Evolutionary conservation across 176 grass and related monocot species (phyloP).

Genomic region (Paspalum vaginatum): DNA sequence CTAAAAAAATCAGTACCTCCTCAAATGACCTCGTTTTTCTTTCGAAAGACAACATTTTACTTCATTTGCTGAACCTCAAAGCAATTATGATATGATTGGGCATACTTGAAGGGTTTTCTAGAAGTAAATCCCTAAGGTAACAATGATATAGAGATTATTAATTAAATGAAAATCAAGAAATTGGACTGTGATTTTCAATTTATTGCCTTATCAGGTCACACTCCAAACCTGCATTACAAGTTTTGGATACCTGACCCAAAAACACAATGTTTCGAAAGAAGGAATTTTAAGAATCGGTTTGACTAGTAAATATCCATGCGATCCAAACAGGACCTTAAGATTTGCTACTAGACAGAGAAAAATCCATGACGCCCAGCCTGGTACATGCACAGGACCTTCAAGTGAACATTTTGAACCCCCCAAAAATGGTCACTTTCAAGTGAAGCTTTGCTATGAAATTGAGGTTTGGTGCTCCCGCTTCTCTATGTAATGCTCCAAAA

Average conservation of each 20-base stretch:
- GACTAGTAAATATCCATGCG: background rate
- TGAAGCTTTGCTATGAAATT: too few relatives aligned
- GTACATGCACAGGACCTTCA: background rate
- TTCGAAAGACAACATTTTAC: background rate
- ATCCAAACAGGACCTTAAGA: background rate
- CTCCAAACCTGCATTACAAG: background rate
- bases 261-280: background rate
- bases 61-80: conserved; percentile 2
- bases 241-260: background rate
- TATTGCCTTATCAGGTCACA: too few relatives aligned
- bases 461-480: too few relatives aligned
- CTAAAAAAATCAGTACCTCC: background rate
- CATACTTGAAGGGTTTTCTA: background rate
- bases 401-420: background rate
- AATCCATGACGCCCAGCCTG: background rate
- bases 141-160: background rate
- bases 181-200: too few relatives aligned
- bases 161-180: too few relatives aligned
- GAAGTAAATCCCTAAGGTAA: background rate
- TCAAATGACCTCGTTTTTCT: conserved; percentile 2
- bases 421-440: background rate
- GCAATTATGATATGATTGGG: background rate
- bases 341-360: too few relatives aligned
- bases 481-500: too few relatives aligned
- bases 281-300: background rate